Evolutionary conservation across 1,284 basidiomycete species (phyloP).

Genomic region (Trametes versicolor): DNA sequence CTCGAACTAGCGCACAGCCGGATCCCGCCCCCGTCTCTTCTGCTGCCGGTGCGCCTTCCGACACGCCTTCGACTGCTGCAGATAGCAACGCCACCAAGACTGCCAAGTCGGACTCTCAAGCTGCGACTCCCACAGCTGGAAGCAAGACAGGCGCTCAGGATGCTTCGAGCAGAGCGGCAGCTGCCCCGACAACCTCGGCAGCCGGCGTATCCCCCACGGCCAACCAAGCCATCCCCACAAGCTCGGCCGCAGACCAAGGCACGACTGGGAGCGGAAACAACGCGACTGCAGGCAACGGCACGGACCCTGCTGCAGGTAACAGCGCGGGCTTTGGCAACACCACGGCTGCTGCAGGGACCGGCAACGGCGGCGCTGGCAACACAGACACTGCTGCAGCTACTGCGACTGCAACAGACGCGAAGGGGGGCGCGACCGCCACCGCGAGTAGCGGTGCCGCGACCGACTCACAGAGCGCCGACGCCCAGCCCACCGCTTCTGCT

Average conservation of each 20-base stretch:
- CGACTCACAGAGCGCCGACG: constrained; percentile 7
- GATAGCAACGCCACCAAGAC: neutral
- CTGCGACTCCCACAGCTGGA: neutral
- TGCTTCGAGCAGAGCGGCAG: neutral
- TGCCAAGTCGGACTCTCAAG: neutral
- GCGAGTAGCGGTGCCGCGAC: neutral
- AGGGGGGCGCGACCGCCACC: neutral
- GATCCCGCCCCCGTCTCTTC: neutral
- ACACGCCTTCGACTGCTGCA: neutral
- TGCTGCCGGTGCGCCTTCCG: neutral
- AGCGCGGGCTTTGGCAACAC: neutral
- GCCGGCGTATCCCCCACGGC: neutral
- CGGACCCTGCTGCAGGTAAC: constrained; percentile 1
- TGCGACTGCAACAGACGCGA: neutral
- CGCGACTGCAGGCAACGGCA: neutral
- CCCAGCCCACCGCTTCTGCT: constrained; percentile 13
- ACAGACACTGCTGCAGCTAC: neutral
- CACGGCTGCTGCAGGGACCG: neutral
- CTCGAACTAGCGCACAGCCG: neutral
- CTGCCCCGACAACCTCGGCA: neutral
- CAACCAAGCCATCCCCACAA: neutral
- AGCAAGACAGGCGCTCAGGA: neutral
- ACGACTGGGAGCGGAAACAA: neutral
- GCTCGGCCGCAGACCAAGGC: constrained; percentile 2
- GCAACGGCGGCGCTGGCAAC: neutral